phyloP scores from a whole-genome alignment of 2,329 filamentous ascomycete species.

The Xylariaceae sp. region DNA sequence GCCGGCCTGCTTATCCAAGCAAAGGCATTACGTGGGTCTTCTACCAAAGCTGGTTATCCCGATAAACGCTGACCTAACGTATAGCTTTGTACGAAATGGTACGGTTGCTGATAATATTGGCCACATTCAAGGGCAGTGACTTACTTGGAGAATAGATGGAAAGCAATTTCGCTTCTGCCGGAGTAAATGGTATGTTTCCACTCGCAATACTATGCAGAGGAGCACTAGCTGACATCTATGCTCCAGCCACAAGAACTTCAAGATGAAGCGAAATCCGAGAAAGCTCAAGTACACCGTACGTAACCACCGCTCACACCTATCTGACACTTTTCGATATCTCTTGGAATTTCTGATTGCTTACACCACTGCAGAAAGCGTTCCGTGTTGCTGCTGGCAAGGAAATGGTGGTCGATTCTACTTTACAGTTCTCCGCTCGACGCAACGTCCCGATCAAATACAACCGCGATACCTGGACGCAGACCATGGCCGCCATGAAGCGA shows the following conservation, averaged over 20 bases:
- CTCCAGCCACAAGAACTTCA: slow-evolving; percentile 17
- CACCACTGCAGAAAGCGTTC: slow-evolving; percentile 50
- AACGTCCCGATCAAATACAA: slow-evolving; percentile 96
- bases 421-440: slow-evolving; percentile 87
- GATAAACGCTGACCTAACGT: background rate
- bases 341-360: background rate
- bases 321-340: slow-evolving; percentile 10
- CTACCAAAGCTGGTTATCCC: too few species aligned
- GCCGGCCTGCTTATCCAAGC: slow-evolving; percentile 58
- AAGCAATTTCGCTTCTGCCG: slow-evolving; percentile 50
- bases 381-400: slow-evolving; percentile 69
- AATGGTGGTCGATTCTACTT: slow-evolving; percentile 89
- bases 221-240: background rate
- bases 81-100: slow-evolving; percentile 21
- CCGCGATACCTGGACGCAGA: slow-evolving; percentile 82
- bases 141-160: slow-evolving; percentile 6
- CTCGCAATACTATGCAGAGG: background rate
- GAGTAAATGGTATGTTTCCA: background rate
- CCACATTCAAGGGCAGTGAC: too few species aligned
- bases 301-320: slow-evolving; percentile 55
- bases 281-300: slow-evolving; percentile 84
- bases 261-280: slow-evolving; percentile 94
- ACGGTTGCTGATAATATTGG: too few species aligned
- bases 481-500: slow-evolving; percentile 86
- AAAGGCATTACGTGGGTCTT: slow-evolving; percentile 45